Conservation (phyloP, 768 basidiomycete species). For the Clathrus columnatus region DNA sequence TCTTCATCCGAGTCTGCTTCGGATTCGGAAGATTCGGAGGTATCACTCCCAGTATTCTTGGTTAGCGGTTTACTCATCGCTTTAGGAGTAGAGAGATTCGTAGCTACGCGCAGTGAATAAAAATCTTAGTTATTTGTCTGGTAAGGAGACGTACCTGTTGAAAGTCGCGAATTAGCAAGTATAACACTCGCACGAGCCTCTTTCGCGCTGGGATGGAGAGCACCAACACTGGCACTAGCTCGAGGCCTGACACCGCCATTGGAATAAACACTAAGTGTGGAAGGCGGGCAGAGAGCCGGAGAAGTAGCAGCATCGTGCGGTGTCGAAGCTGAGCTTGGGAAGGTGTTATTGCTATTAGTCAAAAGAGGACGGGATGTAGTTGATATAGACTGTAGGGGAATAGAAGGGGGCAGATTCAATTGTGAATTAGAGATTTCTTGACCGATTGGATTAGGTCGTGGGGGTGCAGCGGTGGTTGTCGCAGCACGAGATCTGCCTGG, state of each 20-base stretch:
- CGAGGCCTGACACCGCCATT: slow-evolving; percentile 26
- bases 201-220: slow-evolving; percentile 41
- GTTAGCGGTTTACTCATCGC: not conserved
- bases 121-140: not conserved
- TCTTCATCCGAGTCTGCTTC: slow-evolving; percentile 39
- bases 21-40: slow-evolving; percentile 20
- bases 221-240: slow-evolving; percentile 52
- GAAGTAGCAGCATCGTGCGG: not conserved
- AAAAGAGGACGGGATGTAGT: not conserved
- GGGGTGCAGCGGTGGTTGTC: not conserved
- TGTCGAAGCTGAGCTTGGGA: not conserved
- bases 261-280: slow-evolving; percentile 25
- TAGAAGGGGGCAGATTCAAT: not conserved
- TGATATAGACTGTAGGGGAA: not conserved
- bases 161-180: slow-evolving; percentile 13
- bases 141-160: not conserved
- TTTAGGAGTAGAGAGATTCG: not conserved
- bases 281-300: slow-evolving; percentile 11
- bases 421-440: not conserved
- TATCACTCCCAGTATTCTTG: slow-evolving; percentile 14
- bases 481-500: not conserved
- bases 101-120: not conserved
- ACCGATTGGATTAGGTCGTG: not conserved
- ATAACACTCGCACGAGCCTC: slow-evolving; percentile 39
- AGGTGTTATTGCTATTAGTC: not conserved